These are phyloP conservation scores for Cerioporus squamosus DNA, from an alignment of 1,284 basidiomycete genomes.

Conservation along the genomic window DNA sequence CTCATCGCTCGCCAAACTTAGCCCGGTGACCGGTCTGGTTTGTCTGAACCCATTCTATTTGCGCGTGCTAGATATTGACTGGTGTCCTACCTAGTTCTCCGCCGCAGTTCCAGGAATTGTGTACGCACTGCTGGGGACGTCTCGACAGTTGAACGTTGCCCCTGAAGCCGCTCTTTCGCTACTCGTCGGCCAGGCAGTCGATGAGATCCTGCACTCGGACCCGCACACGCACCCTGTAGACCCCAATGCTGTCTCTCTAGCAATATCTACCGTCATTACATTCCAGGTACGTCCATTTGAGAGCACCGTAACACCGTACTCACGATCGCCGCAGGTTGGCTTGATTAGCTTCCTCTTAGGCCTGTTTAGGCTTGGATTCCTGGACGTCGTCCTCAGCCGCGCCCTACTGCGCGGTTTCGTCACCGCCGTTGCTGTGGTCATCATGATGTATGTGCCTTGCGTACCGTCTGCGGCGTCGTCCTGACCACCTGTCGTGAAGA, in stretches of 20 bases:
- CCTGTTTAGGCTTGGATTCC: slow-evolving; percentile 88
- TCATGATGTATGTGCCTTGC: slow-evolving; percentile 60
- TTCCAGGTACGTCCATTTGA: slow-evolving; percentile 62
- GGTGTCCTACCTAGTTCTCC: slow-evolving; percentile 58
- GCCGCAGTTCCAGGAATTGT: slow-evolving; percentile 81
- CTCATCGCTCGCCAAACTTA: slow-evolving; percentile 80
- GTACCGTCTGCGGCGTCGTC: background rate
- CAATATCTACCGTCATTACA: slow-evolving; percentile 78
- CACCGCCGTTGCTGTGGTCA: slow-evolving; percentile 77
- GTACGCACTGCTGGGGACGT: slow-evolving; percentile 88
- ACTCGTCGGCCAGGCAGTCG: slow-evolving; percentile 87
- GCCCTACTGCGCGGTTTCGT: slow-evolving; percentile 90
- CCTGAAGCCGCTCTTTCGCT: slow-evolving; percentile 90
- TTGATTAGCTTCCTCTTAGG: slow-evolving; percentile 87
- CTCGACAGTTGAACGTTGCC: slow-evolving; percentile 82
- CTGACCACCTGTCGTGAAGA: slow-evolving; percentile 37
- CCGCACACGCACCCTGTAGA: slow-evolving; percentile 57
- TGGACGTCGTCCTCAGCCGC: slow-evolving; percentile 93
- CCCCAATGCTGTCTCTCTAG: slow-evolving; percentile 61
- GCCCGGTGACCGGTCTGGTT: slow-evolving; percentile 85
- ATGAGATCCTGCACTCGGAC: slow-evolving; percentile 67
- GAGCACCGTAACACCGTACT: too few relatives aligned
- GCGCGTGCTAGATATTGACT: background rate
- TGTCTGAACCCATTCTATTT: slow-evolving; percentile 29
- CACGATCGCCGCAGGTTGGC: slow-evolving; percentile 60